Base-by-base conservation (phyloP, 2,329 filamentous ascomycete species). In the Colletotrichum gloeosporioides region DNA sequence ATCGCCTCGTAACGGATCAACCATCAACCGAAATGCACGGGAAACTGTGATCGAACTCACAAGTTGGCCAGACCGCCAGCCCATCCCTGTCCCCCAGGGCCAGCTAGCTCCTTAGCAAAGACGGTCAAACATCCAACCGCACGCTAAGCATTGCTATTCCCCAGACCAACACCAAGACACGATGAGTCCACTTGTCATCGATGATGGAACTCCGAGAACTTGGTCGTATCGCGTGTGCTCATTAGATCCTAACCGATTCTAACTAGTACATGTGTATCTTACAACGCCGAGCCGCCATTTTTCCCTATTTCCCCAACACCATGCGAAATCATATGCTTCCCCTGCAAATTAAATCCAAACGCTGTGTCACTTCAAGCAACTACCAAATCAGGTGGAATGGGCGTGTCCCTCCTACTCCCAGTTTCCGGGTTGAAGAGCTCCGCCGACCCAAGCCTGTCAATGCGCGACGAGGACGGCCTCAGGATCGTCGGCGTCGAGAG, bases 401-500 rank as follows among this genome's bases (percentile, higher is more conserved):
- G 84, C 25, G 83, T 84, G 32, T 86, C 84, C 71, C 81, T 80
- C 72, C 82, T 78, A 31, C 72, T 81, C 27, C 82, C 81, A 22
- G 81, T 80, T 29, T 80, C 80, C 4, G 79, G 69, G n/a, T 82
- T 79, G 62, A 81, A 78, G 4, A 81, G 70, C 18, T 83, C 82
- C 69, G 79, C 78, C 9, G 81, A 83, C 8, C 79, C 81, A 27
- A 84, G 78, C 53, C 79, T 72, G 13, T 79, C 76, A 53, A 65
- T 74, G 13, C 65, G 67, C 61, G 73, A 49, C 72, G 68, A 31
- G 44, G 67, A 8, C 10, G 62, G 72, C 55, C 63, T 79, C 8
- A 78, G 78, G 49, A 82, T 83, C 3, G 82, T 86, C 8, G 88
- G 87, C 9, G 87, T 89, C 75, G 83, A 84, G 63, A 82, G 76